These are phyloP conservation scores for Podospora fimiseda DNA, from an alignment of 495 filamentous ascomycete species.

Conservation along the genomic window DNA sequence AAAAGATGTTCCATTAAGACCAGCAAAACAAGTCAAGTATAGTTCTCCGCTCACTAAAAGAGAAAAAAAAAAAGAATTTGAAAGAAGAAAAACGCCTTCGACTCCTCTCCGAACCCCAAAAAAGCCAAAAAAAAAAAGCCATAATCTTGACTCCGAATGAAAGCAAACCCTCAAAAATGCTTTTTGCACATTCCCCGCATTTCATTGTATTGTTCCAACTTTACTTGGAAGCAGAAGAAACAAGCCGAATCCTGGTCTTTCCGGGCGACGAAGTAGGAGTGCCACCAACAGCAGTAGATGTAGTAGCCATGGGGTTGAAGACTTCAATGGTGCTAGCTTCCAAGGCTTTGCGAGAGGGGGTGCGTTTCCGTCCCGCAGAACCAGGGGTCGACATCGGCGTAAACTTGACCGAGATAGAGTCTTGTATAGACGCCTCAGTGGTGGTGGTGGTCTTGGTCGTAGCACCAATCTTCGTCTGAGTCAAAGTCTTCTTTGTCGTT, in stretches of 20 bases:
- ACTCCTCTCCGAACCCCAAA: no score
- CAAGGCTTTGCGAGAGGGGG: conserved; percentile 20
- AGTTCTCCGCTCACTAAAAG: no score
- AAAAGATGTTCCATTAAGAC: no score
- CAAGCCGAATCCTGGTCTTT: background rate
- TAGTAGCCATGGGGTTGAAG: background rate
- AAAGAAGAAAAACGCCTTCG: no score
- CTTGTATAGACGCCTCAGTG: background rate
- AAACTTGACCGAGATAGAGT: background rate
- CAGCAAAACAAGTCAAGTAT: no score
- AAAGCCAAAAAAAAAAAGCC: background rate
- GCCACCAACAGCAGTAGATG: background rate
- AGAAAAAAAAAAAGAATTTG: no score
- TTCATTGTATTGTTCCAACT: no score
- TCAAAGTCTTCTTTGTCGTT: conserved; percentile 21
- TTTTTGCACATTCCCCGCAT: no score
- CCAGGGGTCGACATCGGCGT: background rate
- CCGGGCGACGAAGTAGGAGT: background rate
- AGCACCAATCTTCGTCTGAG: conserved; percentile 16
- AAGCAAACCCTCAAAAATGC: no score
- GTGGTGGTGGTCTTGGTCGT: conserved; percentile 5
- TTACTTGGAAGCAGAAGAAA: background rate
- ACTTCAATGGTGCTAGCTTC: conserved; percentile 1
- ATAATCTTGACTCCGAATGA: background rate
- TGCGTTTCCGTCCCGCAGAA: conserved; percentile 12